Base-by-base conservation (phyloP, 495 filamentous ascomycete species). In the Penicillium psychrofluorescens region DNA sequence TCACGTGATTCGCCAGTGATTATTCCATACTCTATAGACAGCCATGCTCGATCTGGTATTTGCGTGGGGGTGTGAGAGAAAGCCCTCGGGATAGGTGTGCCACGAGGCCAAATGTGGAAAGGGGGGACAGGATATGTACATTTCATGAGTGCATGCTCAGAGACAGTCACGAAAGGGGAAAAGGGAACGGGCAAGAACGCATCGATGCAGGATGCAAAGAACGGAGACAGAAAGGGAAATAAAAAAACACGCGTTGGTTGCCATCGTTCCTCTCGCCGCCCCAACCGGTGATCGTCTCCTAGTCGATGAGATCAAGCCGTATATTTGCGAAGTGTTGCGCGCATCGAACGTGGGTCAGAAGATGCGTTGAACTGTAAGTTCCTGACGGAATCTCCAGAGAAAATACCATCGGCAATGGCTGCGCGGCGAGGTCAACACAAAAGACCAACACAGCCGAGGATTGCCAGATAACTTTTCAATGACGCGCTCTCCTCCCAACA, bases 1-100 rank as follows among this genome's bases (percentile, higher is more conserved):
- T 56, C 40, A 52, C 55, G 52, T 62, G 45, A 56, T 54, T 54
- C 43, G 50, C 54, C 56, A 36, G 50, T 59, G 48, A 61, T 55
- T 56, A 61, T 55, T 51, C 52, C 54, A 57, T 63, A 56, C 51
- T 62, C 62, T 66, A 66, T 66, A 59, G 45, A 65, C 55, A 65
- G 38, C 53, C 51, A 58, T 53, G 47, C 51, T 57, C 50, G 46
- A 54, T 60, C 54, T 54, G 51, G 47, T 58, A 56, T 65, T 61
- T 62, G 54, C 44, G 50, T 53, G 40, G 40, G 36, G 44, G 41
- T 60, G 54, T 46, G 51, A 51, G 34, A 35, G 38, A 40, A 28
- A 48, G 41, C 48, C 30, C 40, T 30, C 35, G 32, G 50, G 43
- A 36, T 29, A n/a, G 31, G 29, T 47, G 41, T 40, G 44, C 50